A percentile compares a stretch with the other conserved stretches of the same genome.
Conservation (phyloP, 1,139 yeast species). For the Tardiomyces blankii region DNA sequence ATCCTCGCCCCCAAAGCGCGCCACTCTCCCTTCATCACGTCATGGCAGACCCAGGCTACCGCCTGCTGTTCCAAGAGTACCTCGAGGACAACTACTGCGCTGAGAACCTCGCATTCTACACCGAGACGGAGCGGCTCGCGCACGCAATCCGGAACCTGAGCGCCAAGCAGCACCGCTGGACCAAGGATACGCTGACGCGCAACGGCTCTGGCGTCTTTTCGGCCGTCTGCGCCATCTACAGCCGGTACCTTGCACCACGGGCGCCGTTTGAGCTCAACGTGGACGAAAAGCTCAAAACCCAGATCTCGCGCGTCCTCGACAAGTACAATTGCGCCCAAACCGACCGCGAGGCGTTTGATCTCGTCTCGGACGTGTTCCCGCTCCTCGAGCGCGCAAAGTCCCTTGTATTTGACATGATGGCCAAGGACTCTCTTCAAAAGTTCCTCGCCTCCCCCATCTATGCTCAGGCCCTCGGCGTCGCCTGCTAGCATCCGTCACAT, state of each 20-base stretch:
- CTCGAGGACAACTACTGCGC: conserved; percentile 53
- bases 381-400: conserved; percentile 34
- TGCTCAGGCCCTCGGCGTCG: too few species aligned
- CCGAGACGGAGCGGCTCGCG: neutral
- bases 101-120: conserved; percentile 53
- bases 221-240: conserved; percentile 50
- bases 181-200: conserved; percentile 1
- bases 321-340: conserved; percentile 11
- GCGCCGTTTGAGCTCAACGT: conserved; percentile 68
- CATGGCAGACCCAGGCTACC: conserved; percentile 68
- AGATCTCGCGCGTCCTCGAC: conserved; percentile 37
- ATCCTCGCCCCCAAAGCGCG: too few species aligned
- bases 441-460: conserved; percentile 23
- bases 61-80: conserved; percentile 55
- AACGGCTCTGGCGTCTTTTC: conserved; percentile 19
- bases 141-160: neutral
- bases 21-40: conserved; percentile 33
- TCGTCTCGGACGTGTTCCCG: conserved; percentile 27
- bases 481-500: too few species aligned
- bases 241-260: conserved; percentile 55
- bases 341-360: conserved; percentile 1
- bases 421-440: conserved; percentile 63
- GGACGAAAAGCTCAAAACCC: conserved; percentile 43
- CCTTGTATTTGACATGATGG: conserved; percentile 53
- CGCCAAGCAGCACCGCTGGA: too few species aligned